Evolutionary conservation across 139 green algal genomes (phyloP), one percentile per base, ranked within the genome.

Genomic region (Eudorina sp.): DNA sequence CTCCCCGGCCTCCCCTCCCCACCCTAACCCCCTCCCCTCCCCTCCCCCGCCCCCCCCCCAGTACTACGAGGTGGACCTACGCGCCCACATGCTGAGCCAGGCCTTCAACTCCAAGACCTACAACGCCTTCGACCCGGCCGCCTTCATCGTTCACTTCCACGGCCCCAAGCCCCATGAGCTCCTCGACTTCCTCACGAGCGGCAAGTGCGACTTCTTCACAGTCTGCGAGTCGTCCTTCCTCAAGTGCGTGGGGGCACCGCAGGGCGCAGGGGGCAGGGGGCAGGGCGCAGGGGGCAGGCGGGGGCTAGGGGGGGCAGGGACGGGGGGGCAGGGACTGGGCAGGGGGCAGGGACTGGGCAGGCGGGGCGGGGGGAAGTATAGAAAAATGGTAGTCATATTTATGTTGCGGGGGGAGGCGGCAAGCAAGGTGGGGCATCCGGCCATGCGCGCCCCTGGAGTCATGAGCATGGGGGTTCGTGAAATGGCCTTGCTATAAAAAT

Each of bases 81-180:
- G 68, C 25, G 21, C 34, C 14, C 87, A 25, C 27, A 41, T 74
- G 41, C 83, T 92, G 83, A 31, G 14, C 25, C 84, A 89, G 46
- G 13, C 25, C 45, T 92, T 90, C 80, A 92, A 92, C 62, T n/a
- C 85, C 62, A 92, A 92, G 86, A 62, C 75, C 36, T 92, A 92
- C 81, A 53, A 87, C 69, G 25, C 64, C 45, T 38, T 53, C 45
- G 81, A 87, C 45, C 83, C 69, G 27, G 25, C 25, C 13, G 46
- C 83, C 27, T 68, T 64, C 43, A 84, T 92, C 25, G 34, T 92
- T 23, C 90, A 92, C 64, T 92, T 90, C 81, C 86, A 92, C 45
- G 90, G 90, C 6, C 90, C 90, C 51, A 92, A 92, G 80, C 90
- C 90, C 0, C 53, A 68, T 13, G 85, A 92, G 29, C 88, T 85